Evolutionary conservation across 1,284 basidiomycete genomes (phyloP).

Genomic region (Ustilago shanxiensis): DNA sequence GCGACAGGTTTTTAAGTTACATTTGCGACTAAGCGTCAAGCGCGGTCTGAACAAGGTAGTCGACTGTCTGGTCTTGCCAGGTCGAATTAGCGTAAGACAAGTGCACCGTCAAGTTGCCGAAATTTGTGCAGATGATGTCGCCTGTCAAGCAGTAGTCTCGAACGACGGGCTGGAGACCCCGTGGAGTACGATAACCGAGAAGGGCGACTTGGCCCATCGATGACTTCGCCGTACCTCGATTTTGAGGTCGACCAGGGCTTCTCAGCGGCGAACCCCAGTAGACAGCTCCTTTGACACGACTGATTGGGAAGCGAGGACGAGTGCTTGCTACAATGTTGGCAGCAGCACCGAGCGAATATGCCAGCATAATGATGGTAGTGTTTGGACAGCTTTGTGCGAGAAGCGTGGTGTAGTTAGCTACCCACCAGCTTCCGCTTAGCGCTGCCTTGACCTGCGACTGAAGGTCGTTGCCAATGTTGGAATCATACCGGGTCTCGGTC

Average conservation of each 20-base stretch:
- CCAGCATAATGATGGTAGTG: constrained; percentile 42
- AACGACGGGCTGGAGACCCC: constrained; percentile 25
- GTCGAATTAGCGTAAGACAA: constrained; percentile 28
- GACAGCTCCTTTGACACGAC: constrained; percentile 11
- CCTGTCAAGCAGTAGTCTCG: constrained; percentile 21
- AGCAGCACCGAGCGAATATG: constrained; percentile 34
- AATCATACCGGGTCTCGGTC: constrained; percentile 33
- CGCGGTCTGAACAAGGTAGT: constrained; percentile 25
- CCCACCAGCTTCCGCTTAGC: constrained; percentile 25
- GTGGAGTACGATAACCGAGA: constrained; percentile 27
- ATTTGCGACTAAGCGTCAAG: constrained; percentile 5
- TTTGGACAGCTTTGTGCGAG: constrained; percentile 33
- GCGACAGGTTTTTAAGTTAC: neutral
- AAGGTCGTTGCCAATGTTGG: constrained; percentile 28
- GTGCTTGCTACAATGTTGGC: constrained; percentile 23
- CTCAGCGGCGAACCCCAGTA: constrained; percentile 25
- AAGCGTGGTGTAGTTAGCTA: constrained; percentile 30
- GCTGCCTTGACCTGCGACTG: constrained; percentile 26
- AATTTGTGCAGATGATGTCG: constrained; percentile 25
- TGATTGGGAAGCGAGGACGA: constrained; percentile 25
- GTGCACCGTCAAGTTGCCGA: constrained; percentile 13
- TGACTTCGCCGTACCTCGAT: constrained; percentile 18
- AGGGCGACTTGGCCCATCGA: constrained; percentile 22
- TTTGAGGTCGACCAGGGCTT: constrained; percentile 23
- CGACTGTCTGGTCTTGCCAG: constrained; percentile 25